phyloP scores from a whole-genome alignment of 1,284 basidiomycete species.

The Sanghuangporus sanghuang region DNA sequence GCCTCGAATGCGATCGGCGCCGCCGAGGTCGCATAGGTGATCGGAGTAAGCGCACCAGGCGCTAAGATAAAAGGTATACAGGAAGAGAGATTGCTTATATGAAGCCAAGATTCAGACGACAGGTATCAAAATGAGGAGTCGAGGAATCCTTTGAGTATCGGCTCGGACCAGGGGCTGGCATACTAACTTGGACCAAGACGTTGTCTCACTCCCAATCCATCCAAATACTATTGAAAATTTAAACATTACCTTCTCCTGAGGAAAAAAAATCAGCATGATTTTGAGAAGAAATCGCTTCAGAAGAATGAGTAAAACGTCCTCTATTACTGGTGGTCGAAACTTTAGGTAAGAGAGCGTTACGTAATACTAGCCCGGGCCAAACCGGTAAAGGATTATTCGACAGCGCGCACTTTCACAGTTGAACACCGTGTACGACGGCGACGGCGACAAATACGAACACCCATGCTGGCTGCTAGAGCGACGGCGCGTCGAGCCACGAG shows the following conservation, averaged over 20 bases:
- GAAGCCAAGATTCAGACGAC: neutral
- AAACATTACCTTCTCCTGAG: too few relatives aligned
- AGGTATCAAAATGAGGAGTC: neutral
- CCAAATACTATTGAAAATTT: neutral
- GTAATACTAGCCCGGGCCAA: conserved; percentile 2
- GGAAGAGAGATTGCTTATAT: neutral
- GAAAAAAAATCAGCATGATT: too few relatives aligned
- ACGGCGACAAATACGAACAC: neutral
- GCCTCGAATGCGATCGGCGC: neutral
- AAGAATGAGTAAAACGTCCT: neutral
- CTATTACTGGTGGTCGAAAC: neutral
- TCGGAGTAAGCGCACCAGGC: conserved; percentile 11
- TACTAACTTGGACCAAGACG: neutral
- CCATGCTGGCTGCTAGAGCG: conserved; percentile 57
- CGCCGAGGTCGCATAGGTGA: conserved; percentile 7
- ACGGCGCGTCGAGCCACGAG: conserved; percentile 48
- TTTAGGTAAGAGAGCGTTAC: neutral
- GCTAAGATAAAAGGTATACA: neutral
- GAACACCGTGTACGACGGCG: conserved; percentile 10
- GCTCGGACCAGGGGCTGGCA: neutral
- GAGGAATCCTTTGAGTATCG: neutral
- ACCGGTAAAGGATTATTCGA: conserved; percentile 11
- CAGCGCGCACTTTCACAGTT: neutral
- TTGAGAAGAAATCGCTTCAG: neutral
- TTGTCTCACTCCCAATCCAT: neutral